Base-by-base conservation (phyloP, 495 filamentous ascomycete genomes). In the Mycothermus thermophilus region DNA sequence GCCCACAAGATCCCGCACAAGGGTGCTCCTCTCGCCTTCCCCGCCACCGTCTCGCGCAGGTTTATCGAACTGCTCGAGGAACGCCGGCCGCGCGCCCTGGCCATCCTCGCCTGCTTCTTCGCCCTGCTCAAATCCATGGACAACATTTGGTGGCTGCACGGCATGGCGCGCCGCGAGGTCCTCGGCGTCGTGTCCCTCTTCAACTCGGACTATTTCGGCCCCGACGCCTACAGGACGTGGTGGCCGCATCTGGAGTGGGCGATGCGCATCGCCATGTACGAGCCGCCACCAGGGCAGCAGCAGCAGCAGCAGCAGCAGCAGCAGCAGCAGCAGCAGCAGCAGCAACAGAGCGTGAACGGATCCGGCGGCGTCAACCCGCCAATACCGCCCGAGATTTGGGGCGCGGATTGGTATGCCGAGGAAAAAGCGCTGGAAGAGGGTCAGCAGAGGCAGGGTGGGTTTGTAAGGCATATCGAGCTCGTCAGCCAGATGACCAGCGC, bases 241-340 rank as follows among this genome's bases (percentile, higher is more conserved):
- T 71, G 64, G 68, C 58, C 60, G 8, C 65, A 65, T 37, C 58
- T 74, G 32, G 65, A 70, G 30, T 74, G 69, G 69, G 60, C 69
- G 1, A 41, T 71, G 40, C 58, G 57, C 14, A 63, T 74, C 41
- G 67, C 62, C 1, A 37, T 67, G 19, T 66, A 58, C 38, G 62
- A 65, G 22, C 36, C 38, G 11, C 32, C 38, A 4, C 1, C 27
- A 0, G 19, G 27, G 26, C 1, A 7, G 3, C 18, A 14, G 10
- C 8, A n/a, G 28, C 5, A 8, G 12, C 1, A 23, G 21, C 16
- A 16, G 5, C 12, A 12, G 3, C n/a, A 23, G 10, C 25, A 12
- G 4, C 3, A 12, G 25, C 3, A 27, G 22, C 22, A 24, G 22
- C 11, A 24, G 22, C 15, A 10, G 21, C 9, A 14, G 19, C 11